Evolutionary conservation across 139 green algal species (phyloP), one percentile per base, ranked within the genome.

Genomic region (Raphidocelis subcapitata): DNA sequence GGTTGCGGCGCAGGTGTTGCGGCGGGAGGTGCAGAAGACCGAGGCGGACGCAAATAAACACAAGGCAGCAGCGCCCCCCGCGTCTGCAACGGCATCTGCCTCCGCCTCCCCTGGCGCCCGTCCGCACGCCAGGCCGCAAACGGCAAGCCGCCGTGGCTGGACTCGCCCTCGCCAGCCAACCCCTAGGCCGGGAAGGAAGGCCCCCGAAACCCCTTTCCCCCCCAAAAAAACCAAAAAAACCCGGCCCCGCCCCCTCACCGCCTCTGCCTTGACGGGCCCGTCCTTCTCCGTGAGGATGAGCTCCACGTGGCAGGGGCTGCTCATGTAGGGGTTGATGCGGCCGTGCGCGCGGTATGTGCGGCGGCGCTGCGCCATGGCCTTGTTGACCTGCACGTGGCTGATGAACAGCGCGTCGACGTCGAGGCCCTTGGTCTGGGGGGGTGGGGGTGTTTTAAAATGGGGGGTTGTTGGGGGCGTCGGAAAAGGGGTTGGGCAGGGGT

Each of bases 301-400:
- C 88, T 99, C 95, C 31, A 99, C 88, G 85, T 99, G 96, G 91
- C 89, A 98, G 35, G 96, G 96, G 51, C 76, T 91, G 54, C 87
- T 97, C 95, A 98, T 98, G 94, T 98, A 99, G 51, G 94, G 90
- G 86, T 97, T 97, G 86, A 98, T 95, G 80, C 95, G 93, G 81
- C 96, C 96, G 85, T 99, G 96, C 0, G 96, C 96, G 35, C 96
- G 87, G 94, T 99, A 99, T 2, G 96, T 99, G 60, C 95, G 85
- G 67, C 96, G 87, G 67, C 96, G 88, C 81, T 97, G 92, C 77
- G 93, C 89, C 88, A 94, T 91, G 36, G 96, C 96, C 80, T 94
- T 80, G 85, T 99, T 98, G 51, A 98, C 95, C 87, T 99, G 93
- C 77, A 99, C 95, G 90, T 99, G 95, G 36, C 81, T 88, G 62